Evolutionary conservation across 1,139 yeast species (phyloP), one percentile per base, ranked within the genome.

Genomic region (Saccharomyces hybrid): DNA sequence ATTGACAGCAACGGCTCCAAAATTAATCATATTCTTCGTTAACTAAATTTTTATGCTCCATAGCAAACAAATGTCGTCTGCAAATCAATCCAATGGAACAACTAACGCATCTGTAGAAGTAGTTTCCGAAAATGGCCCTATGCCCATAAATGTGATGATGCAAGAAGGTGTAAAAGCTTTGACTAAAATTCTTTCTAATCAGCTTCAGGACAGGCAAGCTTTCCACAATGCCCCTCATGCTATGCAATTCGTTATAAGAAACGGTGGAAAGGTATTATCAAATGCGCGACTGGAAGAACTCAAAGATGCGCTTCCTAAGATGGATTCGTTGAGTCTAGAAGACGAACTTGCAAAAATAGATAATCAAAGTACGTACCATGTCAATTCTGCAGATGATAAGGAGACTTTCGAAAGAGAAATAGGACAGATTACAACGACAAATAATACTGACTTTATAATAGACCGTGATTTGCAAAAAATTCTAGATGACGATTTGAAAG

Each of bases 131-230:
- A 63, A 61, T 55, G 70, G 68, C 1, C 65, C 69, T 2, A 60
- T 66, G 31, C 67, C 69, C 41, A 60, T 68, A 31, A 63, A 65
- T 53, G 59, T 64, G 21, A 66, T 68, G 70, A 66, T 67, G 69
- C 69, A 65, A 57, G 68, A 67, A 55, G 71, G 71, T 48, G 69
- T 67, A 14, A 67, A 67, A 49, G 70, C 70, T 1, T 48, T 68
- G 24, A 63, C 68, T 1, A 65, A 61, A 52, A 63, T 66, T 21
- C 56, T 67, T 38, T 59, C 67, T 4, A 61, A 61, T 34, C 70
- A 64, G 53, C 48, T 66, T 26, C 67, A 65, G 51, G 69, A 64
- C 41, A 58, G 63, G 32, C 60, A 62, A 24, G 59, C 56, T n/a
- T 53, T 58, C 51, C 58, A 60, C 12, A 56, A 59, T 34, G 49